Evolutionary conservation across 2,329 filamentous ascomycete species (phyloP).

Genomic region (Achaetomium macrosporum): DNA sequence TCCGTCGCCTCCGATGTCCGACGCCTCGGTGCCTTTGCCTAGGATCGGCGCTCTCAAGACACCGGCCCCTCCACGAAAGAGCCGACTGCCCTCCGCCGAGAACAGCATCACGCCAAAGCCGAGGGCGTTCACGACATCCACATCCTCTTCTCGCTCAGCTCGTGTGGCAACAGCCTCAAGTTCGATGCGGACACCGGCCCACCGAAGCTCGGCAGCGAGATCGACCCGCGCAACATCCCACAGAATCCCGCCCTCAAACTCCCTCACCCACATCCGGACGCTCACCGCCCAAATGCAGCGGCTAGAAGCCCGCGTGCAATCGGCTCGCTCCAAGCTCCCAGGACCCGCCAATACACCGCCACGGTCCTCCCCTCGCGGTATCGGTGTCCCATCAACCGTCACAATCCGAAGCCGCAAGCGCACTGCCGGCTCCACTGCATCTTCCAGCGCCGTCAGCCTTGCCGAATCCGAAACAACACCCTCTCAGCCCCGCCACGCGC

Average conservation of each 20-base stretch:
- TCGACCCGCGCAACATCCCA: slow-evolving; percentile 39
- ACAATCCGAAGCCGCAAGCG: slow-evolving; percentile 67
- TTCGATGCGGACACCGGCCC: slow-evolving; percentile 40
- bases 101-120: slow-evolving; percentile 50
- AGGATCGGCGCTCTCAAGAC: slow-evolving; percentile 35
- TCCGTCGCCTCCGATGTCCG: slow-evolving; percentile 89
- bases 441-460: slow-evolving; percentile 36
- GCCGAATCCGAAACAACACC: slow-evolving; percentile 46
- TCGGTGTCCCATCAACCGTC: slow-evolving; percentile 48
- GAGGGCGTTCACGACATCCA: slow-evolving; percentile 34
- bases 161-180: slow-evolving; percentile 38
- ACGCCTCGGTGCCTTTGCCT: slow-evolving; percentile 59
- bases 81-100: slow-evolving; percentile 51
- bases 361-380: slow-evolving; percentile 64
- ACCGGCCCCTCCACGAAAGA: slow-evolving; percentile 42
- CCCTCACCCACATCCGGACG: slow-evolving; percentile 85
- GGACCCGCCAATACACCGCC: slow-evolving; percentile 74
- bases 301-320: slow-evolving; percentile 88
- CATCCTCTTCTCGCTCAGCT: slow-evolving; percentile 29
- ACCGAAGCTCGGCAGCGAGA: slow-evolving; percentile 4
- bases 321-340: slow-evolving; percentile 84
- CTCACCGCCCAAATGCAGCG: slow-evolving; percentile 97
- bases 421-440: slow-evolving; percentile 50
- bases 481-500: slow-evolving; percentile 33
- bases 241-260: slow-evolving; percentile 55